These are phyloP conservation scores for Moesziomyces globuligerus DNA, from an alignment of 1,284 basidiomycete genomes.

Conservation along the genomic window DNA sequence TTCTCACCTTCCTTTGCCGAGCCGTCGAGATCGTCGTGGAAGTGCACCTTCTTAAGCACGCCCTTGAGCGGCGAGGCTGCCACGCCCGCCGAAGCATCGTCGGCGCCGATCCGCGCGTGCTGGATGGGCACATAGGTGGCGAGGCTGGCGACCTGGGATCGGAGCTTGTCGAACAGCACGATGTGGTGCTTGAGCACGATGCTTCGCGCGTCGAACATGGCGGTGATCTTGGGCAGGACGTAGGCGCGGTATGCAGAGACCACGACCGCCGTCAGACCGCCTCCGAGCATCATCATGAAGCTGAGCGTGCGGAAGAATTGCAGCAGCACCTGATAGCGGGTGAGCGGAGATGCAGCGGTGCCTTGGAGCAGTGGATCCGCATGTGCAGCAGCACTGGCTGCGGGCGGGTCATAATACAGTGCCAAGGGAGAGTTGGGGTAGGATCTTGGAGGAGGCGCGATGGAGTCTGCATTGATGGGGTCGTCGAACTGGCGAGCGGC, in stretches of 20 bases:
- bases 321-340: conserved; percentile 61
- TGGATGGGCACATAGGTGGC: conserved; percentile 33
- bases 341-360: conserved; percentile 23
- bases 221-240: conserved; percentile 54
- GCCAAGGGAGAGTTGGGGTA: conserved; percentile 62
- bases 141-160: conserved; percentile 21
- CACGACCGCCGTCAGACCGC: conserved; percentile 50
- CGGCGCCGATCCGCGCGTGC: conserved; percentile 6
- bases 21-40: conserved; percentile 42
- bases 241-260: conserved; percentile 57
- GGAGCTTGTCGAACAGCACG: conserved; percentile 47
- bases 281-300: conserved; percentile 59
- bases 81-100: not conserved
- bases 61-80: conserved; percentile 26
- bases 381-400: not conserved
- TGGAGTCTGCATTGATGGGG: conserved; percentile 39
- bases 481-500: conserved; percentile 56
- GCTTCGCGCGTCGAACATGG: conserved; percentile 54
- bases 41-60: conserved; percentile 56
- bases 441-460: conserved; percentile 38
- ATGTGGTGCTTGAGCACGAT: conserved; percentile 53
- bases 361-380: not conserved
- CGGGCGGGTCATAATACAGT: conserved; percentile 52
- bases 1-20: conserved; percentile 17
- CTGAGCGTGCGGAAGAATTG: conserved; percentile 58